Evolutionary conservation across 2,329 filamentous ascomycete genomes (phyloP).

Genomic region (Westerdykella sp.): DNA sequence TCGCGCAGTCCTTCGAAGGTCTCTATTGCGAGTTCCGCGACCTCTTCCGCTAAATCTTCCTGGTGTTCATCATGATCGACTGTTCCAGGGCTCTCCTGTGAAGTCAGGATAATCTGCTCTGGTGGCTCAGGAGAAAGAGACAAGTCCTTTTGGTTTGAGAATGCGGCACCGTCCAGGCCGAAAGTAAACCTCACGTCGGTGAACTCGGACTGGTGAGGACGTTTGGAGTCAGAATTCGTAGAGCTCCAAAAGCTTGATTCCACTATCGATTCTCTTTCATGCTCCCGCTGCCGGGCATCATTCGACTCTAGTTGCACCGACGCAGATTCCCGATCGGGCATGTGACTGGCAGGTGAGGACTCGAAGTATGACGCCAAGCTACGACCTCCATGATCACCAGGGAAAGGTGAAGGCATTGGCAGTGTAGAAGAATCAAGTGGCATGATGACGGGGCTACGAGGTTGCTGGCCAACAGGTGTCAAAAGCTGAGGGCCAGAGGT

Average conservation of each 20-base stretch:
- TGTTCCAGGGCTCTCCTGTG: background rate
- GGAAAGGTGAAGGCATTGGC: constrained; percentile 36
- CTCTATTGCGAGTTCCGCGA: background rate
- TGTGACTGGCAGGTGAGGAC: constrained; percentile 5
- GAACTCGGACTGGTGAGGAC: constrained; percentile 31
- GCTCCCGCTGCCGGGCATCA: constrained; percentile 6
- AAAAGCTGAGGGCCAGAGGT: constrained; percentile 10
- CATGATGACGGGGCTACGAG: constrained; percentile 29
- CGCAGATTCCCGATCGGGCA: constrained; percentile 1
- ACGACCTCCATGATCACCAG: constrained; percentile 20
- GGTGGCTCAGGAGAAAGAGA: constrained; percentile 1
- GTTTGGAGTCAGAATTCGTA: constrained; percentile 20
- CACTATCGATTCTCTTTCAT: constrained; percentile 16
- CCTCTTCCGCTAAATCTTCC: background rate
- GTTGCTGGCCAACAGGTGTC: constrained; percentile 29
- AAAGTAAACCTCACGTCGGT: constrained; percentile 34
- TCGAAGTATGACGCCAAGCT: constrained; percentile 25
- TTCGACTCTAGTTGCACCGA: background rate
- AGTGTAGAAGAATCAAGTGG: constrained; percentile 32
- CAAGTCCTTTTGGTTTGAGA: constrained; percentile 12
- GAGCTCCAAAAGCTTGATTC: constrained; percentile 33
- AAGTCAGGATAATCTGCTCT: constrained; percentile 8
- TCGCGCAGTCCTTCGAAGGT: background rate
- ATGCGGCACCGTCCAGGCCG: constrained; percentile 27
- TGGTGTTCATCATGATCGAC: too few species aligned